Evolutionary conservation across 2,329 filamentous ascomycete species (phyloP).

Genomic region (Colletotrichum karsti): DNA sequence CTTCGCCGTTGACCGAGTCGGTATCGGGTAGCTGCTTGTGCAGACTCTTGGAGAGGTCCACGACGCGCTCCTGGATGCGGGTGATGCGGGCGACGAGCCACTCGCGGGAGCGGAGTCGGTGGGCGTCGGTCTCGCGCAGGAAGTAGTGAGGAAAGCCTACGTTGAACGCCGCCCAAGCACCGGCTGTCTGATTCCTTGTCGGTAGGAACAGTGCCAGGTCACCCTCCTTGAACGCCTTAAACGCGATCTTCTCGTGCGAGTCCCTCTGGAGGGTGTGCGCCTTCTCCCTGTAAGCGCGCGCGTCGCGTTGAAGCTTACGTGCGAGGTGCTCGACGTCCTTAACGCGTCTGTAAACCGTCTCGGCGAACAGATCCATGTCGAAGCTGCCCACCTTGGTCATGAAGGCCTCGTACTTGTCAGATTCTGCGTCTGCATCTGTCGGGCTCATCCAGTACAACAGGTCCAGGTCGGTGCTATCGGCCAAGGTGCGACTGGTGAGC

Average conservation of each 20-base stretch:
- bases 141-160: constrained; percentile 98
- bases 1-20: constrained; percentile 63
- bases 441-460: constrained; percentile 86
- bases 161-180: constrained; percentile 98
- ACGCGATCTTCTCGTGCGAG: constrained; percentile 94
- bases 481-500: constrained; percentile 60
- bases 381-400: constrained; percentile 79
- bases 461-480: constrained; percentile 73
- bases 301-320: constrained; percentile 92
- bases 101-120: constrained; percentile 84
- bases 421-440: constrained; percentile 71
- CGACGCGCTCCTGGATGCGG: constrained; percentile 90
- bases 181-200: constrained; percentile 91
- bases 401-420: constrained; percentile 78
- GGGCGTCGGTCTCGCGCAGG: constrained; percentile 88
- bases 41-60: constrained; percentile 86
- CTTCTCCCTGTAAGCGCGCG: constrained; percentile 86
- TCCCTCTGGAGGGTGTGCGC: constrained; percentile 83
- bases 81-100: constrained; percentile 97
- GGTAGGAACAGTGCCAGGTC: constrained; percentile 94
- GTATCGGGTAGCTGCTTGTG: constrained; percentile 52
- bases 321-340: constrained; percentile 94
- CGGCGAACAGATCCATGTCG: constrained; percentile 84
- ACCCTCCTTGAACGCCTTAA: constrained; percentile 94
- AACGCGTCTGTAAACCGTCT: constrained; percentile 86